phyloP scores from a whole-genome alignment of 2,329 filamentous ascomycete species.

The Fusarium sp. region DNA sequence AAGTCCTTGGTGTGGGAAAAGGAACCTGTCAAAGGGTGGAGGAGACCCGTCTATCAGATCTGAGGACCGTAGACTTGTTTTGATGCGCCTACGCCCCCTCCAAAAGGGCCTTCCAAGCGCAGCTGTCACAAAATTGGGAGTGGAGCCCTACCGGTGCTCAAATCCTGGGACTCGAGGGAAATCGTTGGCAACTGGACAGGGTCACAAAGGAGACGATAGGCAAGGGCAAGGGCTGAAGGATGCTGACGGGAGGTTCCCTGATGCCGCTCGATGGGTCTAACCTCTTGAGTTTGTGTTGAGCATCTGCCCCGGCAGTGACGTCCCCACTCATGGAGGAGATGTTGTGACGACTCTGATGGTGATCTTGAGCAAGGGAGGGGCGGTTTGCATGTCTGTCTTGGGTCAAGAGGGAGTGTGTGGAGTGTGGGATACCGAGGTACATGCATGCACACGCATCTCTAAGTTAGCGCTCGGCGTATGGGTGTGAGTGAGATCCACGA shows the following conservation, averaged over 20 bases:
- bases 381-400: conserved; percentile 20
- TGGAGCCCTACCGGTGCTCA: conserved; percentile 37
- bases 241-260: conserved; percentile 40
- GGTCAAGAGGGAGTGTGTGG: conserved; percentile 1
- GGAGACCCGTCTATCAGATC: conserved; percentile 46
- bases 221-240: conserved; percentile 33
- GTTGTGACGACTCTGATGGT: conserved; percentile 36
- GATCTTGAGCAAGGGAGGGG: conserved; percentile 39
- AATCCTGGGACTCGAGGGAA: conserved; percentile 42
- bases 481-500: conserved; percentile 41
- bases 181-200: conserved; percentile 34
- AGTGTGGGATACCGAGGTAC: conserved; percentile 21
- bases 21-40: conserved; percentile 43
- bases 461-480: conserved; percentile 12
- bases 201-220: conserved; percentile 29
- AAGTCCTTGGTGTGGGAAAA: conserved; percentile 43
- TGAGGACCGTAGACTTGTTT: conserved; percentile 38
- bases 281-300: conserved; percentile 29
- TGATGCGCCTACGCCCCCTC: conserved; percentile 38
- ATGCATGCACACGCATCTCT: not conserved
- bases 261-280: conserved; percentile 36
- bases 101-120: conserved; percentile 35
- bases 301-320: conserved; percentile 42
- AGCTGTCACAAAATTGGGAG: conserved; percentile 44
- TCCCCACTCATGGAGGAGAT: conserved; percentile 34